Evolutionary conservation across 2,329 filamentous ascomycete species (phyloP).

Genomic region (Hymenoscyphus infarciens): DNA sequence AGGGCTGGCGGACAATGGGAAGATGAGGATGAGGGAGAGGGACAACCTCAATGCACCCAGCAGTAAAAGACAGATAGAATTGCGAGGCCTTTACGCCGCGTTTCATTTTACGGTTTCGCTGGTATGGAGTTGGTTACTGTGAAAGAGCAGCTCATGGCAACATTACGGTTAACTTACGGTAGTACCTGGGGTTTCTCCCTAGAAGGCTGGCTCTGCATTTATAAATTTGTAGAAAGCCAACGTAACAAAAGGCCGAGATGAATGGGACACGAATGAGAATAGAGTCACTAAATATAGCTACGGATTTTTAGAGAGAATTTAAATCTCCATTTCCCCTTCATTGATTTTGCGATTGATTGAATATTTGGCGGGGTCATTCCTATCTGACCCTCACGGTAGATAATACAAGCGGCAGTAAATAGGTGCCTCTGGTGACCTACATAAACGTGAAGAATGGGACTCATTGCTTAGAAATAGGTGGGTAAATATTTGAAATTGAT

Average conservation of each 20-base stretch:
- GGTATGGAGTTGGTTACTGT: constrained; percentile 6
- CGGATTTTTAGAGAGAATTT: not conserved
- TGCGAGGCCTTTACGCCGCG: constrained; percentile 9
- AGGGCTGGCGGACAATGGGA: constrained; percentile 64
- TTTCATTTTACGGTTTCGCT: constrained; percentile 4
- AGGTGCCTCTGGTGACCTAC: not conserved
- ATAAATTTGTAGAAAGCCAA: not conserved
- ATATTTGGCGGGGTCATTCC: no score
- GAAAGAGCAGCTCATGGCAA: not conserved
- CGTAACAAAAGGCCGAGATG: not conserved
- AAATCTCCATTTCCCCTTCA: constrained; percentile 3
- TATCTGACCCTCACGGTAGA: no score
- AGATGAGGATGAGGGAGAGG: constrained; percentile 59
- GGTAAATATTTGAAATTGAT: not conserved
- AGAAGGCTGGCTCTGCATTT: constrained; percentile 2
- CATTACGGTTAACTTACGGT: no score
- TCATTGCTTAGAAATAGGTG: not conserved
- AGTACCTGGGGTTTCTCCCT: not conserved
- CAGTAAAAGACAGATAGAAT: constrained; percentile 27
- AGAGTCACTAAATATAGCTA: not conserved
- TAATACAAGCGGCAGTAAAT: no score
- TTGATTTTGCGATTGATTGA: not conserved
- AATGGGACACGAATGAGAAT: constrained; percentile 6
- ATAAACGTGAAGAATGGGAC: not conserved
- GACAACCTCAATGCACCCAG: constrained; percentile 59